phyloP scores from a whole-genome alignment of 2,329 filamentous ascomycete species.

The Xylariaceae sp. region DNA sequence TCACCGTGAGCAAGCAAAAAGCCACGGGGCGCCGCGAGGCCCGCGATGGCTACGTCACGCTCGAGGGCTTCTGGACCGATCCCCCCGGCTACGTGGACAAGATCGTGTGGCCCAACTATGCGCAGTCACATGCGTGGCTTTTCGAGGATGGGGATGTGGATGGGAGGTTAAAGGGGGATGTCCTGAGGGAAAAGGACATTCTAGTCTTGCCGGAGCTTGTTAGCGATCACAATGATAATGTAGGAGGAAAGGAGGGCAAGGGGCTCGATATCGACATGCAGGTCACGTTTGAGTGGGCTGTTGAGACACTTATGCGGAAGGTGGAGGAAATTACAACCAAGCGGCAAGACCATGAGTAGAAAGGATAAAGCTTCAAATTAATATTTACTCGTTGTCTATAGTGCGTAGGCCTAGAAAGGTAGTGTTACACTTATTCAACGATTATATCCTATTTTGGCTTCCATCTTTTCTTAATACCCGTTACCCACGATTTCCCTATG shows the following conservation, averaged over 20 bases:
- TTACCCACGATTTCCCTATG: too few relatives aligned
- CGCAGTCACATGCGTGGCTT: constrained; percentile 79
- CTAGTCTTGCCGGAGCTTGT: constrained; percentile 50
- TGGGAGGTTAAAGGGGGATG: constrained; percentile 53
- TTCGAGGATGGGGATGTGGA: constrained; percentile 75
- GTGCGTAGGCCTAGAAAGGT: too few relatives aligned
- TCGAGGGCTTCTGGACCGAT: constrained; percentile 93
- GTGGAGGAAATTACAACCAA: constrained; percentile 43
- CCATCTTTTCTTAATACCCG: too few relatives aligned
- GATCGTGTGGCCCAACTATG: constrained; percentile 96
- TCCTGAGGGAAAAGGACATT: constrained; percentile 54
- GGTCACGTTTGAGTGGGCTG: constrained; percentile 71
- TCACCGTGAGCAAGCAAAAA: constrained; percentile 70
- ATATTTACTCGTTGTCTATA: neutral
- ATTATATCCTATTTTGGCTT: too few relatives aligned
- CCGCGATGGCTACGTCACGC: constrained; percentile 77
- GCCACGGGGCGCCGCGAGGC: constrained; percentile 72
- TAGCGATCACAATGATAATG: constrained; percentile 29
- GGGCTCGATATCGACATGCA: constrained; percentile 62
- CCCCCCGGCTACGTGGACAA: constrained; percentile 93
- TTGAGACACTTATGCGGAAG: constrained; percentile 63
- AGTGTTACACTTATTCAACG: too few relatives aligned
- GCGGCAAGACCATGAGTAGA: neutral
- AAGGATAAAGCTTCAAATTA: neutral
- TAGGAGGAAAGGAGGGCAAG: neutral